Evolutionary conservation across 805 yeast species (phyloP).

Genomic region (Aciculoconidium aculeatum): DNA sequence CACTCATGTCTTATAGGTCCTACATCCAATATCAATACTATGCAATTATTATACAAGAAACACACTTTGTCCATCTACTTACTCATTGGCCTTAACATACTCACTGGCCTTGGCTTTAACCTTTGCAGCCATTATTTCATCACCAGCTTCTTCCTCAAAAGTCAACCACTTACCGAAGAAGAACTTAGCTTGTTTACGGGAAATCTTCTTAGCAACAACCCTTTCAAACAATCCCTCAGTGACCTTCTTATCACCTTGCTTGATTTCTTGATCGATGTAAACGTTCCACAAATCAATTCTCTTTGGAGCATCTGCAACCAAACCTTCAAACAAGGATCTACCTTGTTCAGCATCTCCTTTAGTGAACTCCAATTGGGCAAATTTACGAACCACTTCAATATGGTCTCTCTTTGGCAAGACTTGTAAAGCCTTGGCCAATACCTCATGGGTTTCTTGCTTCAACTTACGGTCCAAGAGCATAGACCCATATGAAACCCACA

Average conservation of each 20-base stretch:
- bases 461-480: slow-evolving; percentile 58
- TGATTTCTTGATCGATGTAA: slow-evolving; percentile 89
- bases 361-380: slow-evolving; percentile 80
- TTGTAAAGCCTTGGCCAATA: slow-evolving; percentile 71
- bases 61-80: too few relatives aligned
- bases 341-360: slow-evolving; percentile 94
- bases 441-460: slow-evolving; percentile 58
- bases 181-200: slow-evolving; percentile 87
- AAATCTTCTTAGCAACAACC: slow-evolving; percentile 58
- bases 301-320: slow-evolving; percentile 83
- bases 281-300: slow-evolving; percentile 94
- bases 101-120: slow-evolving; percentile 90
- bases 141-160: slow-evolving; percentile 66
- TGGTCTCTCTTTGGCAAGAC: slow-evolving; percentile 67
- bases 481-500: slow-evolving; percentile 82
- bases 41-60: slow-evolving; percentile 5
- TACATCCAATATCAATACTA: too few relatives aligned
- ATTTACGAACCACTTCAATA: slow-evolving; percentile 76
- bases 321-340: slow-evolving; percentile 89
- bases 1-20: too few relatives aligned
- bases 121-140: slow-evolving; percentile 66
- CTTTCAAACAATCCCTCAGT: slow-evolving; percentile 82
- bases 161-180: slow-evolving; percentile 90
- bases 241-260: slow-evolving; percentile 56
- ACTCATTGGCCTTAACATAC: slow-evolving; percentile 41